phyloP scores from a whole-genome alignment of 768 basidiomycete species.

The Russula abietina region DNA sequence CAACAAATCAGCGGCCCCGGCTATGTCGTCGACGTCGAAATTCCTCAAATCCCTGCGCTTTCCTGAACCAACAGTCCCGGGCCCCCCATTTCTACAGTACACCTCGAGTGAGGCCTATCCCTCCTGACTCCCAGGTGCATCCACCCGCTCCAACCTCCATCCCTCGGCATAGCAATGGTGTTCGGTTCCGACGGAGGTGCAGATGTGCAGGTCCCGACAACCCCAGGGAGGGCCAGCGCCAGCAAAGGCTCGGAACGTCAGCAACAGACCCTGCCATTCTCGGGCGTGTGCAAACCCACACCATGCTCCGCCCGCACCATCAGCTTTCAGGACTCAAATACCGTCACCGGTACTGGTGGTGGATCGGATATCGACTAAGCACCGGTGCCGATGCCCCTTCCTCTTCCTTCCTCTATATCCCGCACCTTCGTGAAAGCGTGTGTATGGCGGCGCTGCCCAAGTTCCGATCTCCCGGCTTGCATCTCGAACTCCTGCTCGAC shows the following conservation, averaged over 20 bases:
- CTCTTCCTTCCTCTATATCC: conserved; percentile 23
- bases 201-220: neutral
- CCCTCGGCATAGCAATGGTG: conserved; percentile 41
- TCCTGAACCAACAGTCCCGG: neutral
- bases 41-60: neutral
- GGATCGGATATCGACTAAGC: conserved; percentile 45
- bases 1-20: neutral
- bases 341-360: neutral
- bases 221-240: conserved; percentile 20
- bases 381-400: conserved; percentile 29
- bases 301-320: conserved; percentile 80
- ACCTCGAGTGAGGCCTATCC: conserved; percentile 57
- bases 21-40: conserved; percentile 1
- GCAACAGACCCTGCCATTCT: conserved; percentile 30
- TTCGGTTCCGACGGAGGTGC: conserved; percentile 18
- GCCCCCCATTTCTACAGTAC: neutral
- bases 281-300: conserved; percentile 69
- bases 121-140: conserved; percentile 59
- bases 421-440: conserved; percentile 45
- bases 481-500: conserved; percentile 59
- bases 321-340: conserved; percentile 46
- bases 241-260: neutral
- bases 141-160: conserved; percentile 45
- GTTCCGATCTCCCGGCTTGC: conserved; percentile 62
- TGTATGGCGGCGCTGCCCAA: conserved; percentile 37